Conservation (phyloP, 2,329 filamentous ascomycete species). For the Ceratocystis smalleyi region DNA sequence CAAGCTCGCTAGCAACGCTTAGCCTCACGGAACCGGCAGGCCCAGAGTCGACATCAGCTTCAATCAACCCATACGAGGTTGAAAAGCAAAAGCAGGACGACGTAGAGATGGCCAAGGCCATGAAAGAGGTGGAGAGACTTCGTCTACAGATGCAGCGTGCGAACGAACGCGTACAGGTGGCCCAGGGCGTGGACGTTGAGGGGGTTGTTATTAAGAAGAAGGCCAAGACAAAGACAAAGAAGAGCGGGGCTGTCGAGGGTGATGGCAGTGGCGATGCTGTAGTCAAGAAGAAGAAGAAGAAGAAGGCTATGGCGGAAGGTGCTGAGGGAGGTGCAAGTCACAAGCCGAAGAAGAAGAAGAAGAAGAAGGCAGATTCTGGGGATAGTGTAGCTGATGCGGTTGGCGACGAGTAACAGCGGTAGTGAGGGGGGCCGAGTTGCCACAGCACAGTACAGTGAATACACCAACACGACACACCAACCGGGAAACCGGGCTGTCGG, state of each 20-base stretch:
- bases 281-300: slow-evolving; percentile 17
- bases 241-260: slow-evolving; percentile 4
- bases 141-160: slow-evolving; percentile 79
- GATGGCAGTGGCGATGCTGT: not conserved
- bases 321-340: slow-evolving; percentile 18
- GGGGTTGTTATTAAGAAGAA: slow-evolving; percentile 51
- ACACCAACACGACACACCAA: not conserved
- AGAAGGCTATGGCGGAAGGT: slow-evolving; percentile 15
- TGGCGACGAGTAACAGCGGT: not conserved
- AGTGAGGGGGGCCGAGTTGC: not conserved
- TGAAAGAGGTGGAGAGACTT: slow-evolving; percentile 75
- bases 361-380: slow-evolving; percentile 24
- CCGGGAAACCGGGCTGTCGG: too few species aligned
- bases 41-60: slow-evolving; percentile 18
- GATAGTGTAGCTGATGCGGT: not conserved
- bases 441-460: not conserved
- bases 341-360: slow-evolving; percentile 35
- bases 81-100: slow-evolving; percentile 62
- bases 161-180: slow-evolving; percentile 57
- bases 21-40: slow-evolving; percentile 35
- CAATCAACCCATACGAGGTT: slow-evolving; percentile 32
- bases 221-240: slow-evolving; percentile 22
- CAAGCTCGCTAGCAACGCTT: slow-evolving; percentile 60
- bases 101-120: slow-evolving; percentile 71
- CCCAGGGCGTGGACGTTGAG: slow-evolving; percentile 50